Percentiles rank a stretch among this genome's conserved stretches.
Conservation (phyloP, 805 yeast species). For the Candida verbasci region DNA sequence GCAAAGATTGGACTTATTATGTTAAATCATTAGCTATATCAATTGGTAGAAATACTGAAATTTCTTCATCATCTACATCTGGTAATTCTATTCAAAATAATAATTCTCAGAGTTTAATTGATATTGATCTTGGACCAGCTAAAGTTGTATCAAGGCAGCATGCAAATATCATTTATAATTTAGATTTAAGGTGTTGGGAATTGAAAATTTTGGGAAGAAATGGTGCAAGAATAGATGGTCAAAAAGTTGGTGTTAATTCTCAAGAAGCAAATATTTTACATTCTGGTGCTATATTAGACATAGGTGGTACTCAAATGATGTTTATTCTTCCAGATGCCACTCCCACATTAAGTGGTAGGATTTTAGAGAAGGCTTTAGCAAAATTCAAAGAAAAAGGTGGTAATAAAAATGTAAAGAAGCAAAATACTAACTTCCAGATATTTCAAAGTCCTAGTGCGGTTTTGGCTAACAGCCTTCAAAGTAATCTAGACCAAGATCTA, state of each 20-base stretch:
- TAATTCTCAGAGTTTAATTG: slow-evolving; percentile 31
- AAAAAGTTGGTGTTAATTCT: slow-evolving; percentile 47
- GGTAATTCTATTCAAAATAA: background rate
- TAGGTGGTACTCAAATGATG: slow-evolving; percentile 99
- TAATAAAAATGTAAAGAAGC: background rate
- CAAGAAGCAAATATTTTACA: slow-evolving; percentile 52
- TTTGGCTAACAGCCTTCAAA: slow-evolving; percentile 41
- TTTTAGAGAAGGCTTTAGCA: slow-evolving; percentile 35
- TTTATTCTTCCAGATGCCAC: slow-evolving; percentile 89
- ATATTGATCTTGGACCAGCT: slow-evolving; percentile 94
- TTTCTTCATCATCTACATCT: background rate
- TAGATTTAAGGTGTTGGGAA: slow-evolving; percentile 79
- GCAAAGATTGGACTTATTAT: slow-evolving; percentile 89
- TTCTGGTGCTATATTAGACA: slow-evolving; percentile 88
- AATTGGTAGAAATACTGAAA: slow-evolving; percentile 80
- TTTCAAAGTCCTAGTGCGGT: slow-evolving; percentile 40
- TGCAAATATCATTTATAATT: slow-evolving; percentile 77
- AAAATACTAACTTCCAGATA: slow-evolving; percentile 41
- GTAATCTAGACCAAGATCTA: slow-evolving; percentile 55
- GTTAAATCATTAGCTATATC: slow-evolving; percentile 72
- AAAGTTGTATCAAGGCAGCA: slow-evolving; percentile 94
- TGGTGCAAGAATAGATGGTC: slow-evolving; percentile 86
- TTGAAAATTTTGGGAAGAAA: slow-evolving; percentile 80
- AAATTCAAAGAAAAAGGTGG: slow-evolving; percentile 21
- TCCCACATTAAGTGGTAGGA: slow-evolving; percentile 57